Evolutionary conservation across 1,139 yeast genomes (phyloP).

Genomic region (Debaryomyces udenii): DNA sequence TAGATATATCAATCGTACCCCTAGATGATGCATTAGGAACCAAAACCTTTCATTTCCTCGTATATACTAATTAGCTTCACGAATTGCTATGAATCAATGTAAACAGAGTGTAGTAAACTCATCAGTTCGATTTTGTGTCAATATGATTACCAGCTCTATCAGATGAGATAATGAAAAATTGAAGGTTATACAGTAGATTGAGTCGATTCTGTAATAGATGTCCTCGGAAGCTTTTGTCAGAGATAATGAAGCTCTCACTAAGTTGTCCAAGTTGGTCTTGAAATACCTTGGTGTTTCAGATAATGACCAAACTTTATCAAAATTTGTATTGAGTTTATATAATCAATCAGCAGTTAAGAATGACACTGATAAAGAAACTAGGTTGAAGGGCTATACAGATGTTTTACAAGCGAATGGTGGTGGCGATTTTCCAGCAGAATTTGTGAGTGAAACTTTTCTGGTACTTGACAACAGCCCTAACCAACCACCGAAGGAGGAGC

Average conservation of each 20-base stretch:
- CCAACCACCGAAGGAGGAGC: background rate
- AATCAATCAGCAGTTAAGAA: constrained; percentile 28
- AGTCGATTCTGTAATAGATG: background rate
- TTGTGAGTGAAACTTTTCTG: constrained; percentile 41
- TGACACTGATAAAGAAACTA: constrained; percentile 13
- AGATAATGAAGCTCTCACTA: background rate
- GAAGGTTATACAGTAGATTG: background rate
- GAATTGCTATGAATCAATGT: constrained; percentile 3
- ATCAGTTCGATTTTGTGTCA: constrained; percentile 3
- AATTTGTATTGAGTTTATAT: constrained; percentile 57
- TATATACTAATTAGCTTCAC: constrained; percentile 6
- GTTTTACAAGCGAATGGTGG: constrained; percentile 62
- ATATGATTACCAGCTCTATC: background rate
- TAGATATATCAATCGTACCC: too few species aligned
- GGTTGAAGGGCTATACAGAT: constrained; percentile 39
- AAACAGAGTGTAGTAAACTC: background rate
- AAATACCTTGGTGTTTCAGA: constrained; percentile 20
- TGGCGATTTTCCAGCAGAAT: constrained; percentile 53
- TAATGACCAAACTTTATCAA: constrained; percentile 55
- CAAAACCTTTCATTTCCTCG: constrained; percentile 1
- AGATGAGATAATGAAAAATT: background rate
- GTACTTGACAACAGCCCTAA: constrained; percentile 12
- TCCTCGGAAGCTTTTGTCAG: background rate
- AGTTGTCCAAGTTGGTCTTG: constrained; percentile 11
- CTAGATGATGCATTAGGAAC: background rate